Evolutionary conservation across 345 rosid species (phyloP).

Genomic region (Excoecaria cochinchinensis): DNA sequence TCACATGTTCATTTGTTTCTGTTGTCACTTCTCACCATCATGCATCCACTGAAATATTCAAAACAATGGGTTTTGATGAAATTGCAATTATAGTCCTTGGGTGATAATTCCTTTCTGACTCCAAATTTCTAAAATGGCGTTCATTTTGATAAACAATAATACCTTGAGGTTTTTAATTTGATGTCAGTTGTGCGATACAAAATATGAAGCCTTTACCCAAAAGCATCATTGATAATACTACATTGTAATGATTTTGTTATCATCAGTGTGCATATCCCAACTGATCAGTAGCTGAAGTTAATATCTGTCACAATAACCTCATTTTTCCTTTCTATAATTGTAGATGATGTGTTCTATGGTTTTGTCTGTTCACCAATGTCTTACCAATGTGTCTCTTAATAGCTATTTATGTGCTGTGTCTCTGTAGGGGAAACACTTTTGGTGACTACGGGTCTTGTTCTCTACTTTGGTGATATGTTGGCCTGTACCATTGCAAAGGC

Average conservation of each 20-base stretch:
- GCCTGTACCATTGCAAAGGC: constrained; percentile 74
- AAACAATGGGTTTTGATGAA: background rate
- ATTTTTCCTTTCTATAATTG: background rate
- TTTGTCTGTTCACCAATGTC: background rate
- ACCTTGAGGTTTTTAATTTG: background rate
- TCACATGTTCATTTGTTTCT: background rate
- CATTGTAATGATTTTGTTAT: background rate
- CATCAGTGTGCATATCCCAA: background rate
- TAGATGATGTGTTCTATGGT: background rate
- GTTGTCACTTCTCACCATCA: background rate
- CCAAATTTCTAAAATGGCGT: background rate
- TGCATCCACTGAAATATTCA: background rate
- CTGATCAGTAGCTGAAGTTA: background rate
- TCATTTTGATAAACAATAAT: background rate
- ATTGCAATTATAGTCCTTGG: background rate
- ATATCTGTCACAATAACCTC: background rate
- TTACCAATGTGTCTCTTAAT: constrained; percentile 3
- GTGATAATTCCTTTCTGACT: background rate
- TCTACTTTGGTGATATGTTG: constrained; percentile 84
- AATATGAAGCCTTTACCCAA: background rate
- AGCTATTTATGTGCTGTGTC: background rate
- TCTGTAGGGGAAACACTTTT: constrained; percentile 82
- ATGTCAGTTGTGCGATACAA: background rate
- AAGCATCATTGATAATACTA: background rate
- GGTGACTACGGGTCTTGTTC: constrained; percentile 79